These are phyloP conservation scores for Austroboletus niveus DNA, from an alignment of 1,284 basidiomycete species.

Conservation along the genomic window DNA sequence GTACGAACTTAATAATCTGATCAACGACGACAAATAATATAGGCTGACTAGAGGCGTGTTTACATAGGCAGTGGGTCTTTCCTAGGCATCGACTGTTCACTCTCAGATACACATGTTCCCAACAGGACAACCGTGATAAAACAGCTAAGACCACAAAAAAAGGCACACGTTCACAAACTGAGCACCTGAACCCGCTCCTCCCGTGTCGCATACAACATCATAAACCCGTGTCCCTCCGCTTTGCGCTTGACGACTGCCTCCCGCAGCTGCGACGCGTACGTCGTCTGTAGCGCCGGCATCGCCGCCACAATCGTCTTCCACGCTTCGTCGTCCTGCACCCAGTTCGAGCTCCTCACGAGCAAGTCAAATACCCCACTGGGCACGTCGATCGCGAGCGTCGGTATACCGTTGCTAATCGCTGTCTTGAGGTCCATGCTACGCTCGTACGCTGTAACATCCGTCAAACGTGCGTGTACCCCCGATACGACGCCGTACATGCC, in stretches of 20 bases:
- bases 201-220: conserved; percentile 65
- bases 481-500: conserved; percentile 38
- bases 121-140: too few species aligned
- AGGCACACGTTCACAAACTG: conserved; percentile 29
- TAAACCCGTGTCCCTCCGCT: conserved; percentile 57
- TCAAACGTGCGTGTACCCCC: too few species aligned
- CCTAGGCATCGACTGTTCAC: too few species aligned
- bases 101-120: too few species aligned
- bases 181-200: conserved; percentile 71
- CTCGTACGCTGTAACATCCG: conserved; percentile 52
- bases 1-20: too few species aligned
- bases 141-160: too few species aligned
- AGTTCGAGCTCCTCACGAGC: conserved; percentile 53
- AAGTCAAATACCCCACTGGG: conserved; percentile 57
- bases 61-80: too few species aligned
- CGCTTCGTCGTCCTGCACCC: conserved; percentile 72
- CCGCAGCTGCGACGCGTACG: conserved; percentile 63
- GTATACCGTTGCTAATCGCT: conserved; percentile 56
- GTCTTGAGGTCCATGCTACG: conserved; percentile 53
- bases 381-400: conserved; percentile 72
- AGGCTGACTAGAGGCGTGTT: too few species aligned
- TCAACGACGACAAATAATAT: too few species aligned
- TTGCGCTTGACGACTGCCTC: conserved; percentile 62
- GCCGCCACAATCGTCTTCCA: conserved; percentile 59
- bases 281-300: conserved; percentile 55